Evolutionary conservation across 2,329 filamentous ascomycete species (phyloP).

Genomic region (Paecilomyces niveus): DNA sequence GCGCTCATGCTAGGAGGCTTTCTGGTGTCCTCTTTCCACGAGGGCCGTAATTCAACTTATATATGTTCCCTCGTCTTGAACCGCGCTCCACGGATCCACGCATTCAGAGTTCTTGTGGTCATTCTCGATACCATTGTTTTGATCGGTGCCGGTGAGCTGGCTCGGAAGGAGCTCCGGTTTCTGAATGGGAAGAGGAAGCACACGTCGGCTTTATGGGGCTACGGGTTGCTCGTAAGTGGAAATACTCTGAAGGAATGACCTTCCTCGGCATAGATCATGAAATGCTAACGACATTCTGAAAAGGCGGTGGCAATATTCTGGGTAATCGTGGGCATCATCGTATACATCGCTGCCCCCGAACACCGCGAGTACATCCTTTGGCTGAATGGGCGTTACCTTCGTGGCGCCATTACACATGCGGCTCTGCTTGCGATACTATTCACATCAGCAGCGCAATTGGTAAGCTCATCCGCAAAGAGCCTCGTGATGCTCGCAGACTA

Average conservation of each 20-base stretch:
- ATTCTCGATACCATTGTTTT: conserved; percentile 37
- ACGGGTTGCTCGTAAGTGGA: conserved; percentile 21
- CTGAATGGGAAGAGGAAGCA: conserved; percentile 18
- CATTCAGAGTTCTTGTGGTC: conserved; percentile 30
- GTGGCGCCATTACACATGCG: conserved; percentile 30
- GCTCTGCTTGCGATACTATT: conserved; percentile 26
- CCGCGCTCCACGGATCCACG: conserved; percentile 25
- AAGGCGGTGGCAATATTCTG: conserved; percentile 32
- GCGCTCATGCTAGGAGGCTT: conserved; percentile 34
- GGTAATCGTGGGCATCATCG: conserved; percentile 24
- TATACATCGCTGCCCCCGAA: conserved; percentile 28
- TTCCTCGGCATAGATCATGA: neutral
- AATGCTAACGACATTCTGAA: neutral
- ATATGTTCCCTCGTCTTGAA: conserved; percentile 40
- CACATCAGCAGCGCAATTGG: conserved; percentile 32
- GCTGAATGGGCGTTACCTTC: conserved; percentile 29
- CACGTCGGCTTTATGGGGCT: conserved; percentile 19
- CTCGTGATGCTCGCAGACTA: neutral
- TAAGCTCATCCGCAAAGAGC: conserved; percentile 17
- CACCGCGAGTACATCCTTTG: conserved; percentile 32
- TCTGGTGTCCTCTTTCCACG: conserved; percentile 25
- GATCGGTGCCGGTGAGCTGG: conserved; percentile 24
- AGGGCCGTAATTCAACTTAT: conserved; percentile 38
- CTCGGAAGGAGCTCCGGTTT: conserved; percentile 11
- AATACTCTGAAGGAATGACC: neutral